Conservation (phyloP, 495 filamentous ascomycete species). For the Hypoxylon perforatum region DNA sequence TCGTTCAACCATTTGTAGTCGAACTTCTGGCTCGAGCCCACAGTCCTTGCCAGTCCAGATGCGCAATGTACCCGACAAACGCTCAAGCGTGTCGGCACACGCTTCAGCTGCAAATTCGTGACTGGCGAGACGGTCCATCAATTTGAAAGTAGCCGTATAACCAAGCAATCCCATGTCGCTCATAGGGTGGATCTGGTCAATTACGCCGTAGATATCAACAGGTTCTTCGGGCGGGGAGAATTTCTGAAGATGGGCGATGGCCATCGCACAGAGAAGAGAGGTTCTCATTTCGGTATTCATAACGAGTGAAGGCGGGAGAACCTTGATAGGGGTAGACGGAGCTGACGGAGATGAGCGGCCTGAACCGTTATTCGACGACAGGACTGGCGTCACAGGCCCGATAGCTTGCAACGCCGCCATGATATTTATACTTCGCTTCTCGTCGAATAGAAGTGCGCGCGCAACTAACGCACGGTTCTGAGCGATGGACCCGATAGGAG, state of each 20-base stretch:
- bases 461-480: slow-evolving; percentile 83
- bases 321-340: slow-evolving; percentile 32
- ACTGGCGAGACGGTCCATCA: slow-evolving; percentile 69
- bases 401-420: slow-evolving; percentile 64
- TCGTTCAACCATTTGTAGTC: slow-evolving; percentile 59
- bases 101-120: slow-evolving; percentile 63
- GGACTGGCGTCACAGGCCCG: slow-evolving; percentile 50
- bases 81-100: slow-evolving; percentile 60
- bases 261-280: slow-evolving; percentile 84
- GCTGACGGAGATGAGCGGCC: slow-evolving; percentile 19
- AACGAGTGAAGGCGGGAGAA: slow-evolving; percentile 60
- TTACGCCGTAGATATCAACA: slow-evolving; percentile 55
- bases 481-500: slow-evolving; percentile 81
- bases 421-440: slow-evolving; percentile 66
- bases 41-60: slow-evolving; percentile 62
- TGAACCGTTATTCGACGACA: slow-evolving; percentile 29
- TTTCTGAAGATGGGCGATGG: slow-evolving; percentile 73
- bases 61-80: slow-evolving; percentile 62
- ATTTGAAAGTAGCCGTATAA: slow-evolving; percentile 77
- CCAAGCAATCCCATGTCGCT: slow-evolving; percentile 76
- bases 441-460: slow-evolving; percentile 66
- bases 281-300: slow-evolving; percentile 54
- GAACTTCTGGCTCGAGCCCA: slow-evolving; percentile 57
- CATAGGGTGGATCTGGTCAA: slow-evolving; percentile 59
- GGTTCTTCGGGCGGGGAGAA: slow-evolving; percentile 51